These are phyloP conservation scores for Prunus fruticosa DNA, from an alignment of 306 rosid genomes.

Conservation along the genomic window DNA sequence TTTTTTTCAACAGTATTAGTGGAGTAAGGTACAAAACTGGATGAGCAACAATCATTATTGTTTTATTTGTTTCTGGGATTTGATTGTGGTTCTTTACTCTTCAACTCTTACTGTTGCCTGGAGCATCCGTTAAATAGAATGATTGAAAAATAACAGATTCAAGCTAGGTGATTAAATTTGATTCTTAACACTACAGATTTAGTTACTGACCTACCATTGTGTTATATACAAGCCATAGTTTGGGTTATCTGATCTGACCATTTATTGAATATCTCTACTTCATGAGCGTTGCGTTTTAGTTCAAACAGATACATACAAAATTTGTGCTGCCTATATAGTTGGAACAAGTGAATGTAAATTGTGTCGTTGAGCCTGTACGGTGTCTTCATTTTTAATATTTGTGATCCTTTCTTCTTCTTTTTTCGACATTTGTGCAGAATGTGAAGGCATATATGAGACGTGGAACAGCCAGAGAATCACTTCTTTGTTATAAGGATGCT, in stretches of 20 bases:
- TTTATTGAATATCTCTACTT: not conserved
- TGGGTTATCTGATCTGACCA: not conserved
- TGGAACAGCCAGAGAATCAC: slow-evolving; percentile 82
- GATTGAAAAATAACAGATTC: not conserved
- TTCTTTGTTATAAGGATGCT: slow-evolving; percentile 58
- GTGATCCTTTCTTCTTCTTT: not conserved
- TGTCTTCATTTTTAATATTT: not conserved
- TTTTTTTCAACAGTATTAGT: not conserved
- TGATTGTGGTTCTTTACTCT: not conserved
- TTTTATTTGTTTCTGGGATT: not conserved
- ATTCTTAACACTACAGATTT: no score
- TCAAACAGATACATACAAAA: not conserved
- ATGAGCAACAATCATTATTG: not conserved
- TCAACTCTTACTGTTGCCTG: not conserved
- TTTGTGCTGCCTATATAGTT: not conserved
- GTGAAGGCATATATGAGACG: slow-evolving; percentile 94
- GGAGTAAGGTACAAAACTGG: not conserved
- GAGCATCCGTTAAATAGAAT: not conserved
- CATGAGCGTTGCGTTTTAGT: not conserved
- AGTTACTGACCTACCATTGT: not conserved
- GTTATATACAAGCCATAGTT: not conserved
- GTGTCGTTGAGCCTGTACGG: not conserved
- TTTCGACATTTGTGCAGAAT: slow-evolving; percentile 49
- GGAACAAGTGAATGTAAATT: not conserved
- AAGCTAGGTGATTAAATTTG: no score